Base-by-base conservation (phyloP, 2,329 filamentous ascomycete species). In the Cadophora luteo-olivacea region DNA sequence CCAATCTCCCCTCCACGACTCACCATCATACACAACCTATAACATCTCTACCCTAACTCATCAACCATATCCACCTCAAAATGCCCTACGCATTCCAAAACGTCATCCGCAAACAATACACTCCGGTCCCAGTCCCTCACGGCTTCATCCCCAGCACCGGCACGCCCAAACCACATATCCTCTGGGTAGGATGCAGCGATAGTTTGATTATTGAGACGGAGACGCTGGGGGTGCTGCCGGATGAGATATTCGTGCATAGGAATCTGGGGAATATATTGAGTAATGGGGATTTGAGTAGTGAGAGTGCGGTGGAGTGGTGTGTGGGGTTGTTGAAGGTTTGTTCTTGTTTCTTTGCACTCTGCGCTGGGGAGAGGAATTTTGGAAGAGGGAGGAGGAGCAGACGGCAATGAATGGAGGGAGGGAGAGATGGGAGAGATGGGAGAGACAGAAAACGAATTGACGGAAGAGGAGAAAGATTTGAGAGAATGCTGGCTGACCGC, bases 151-250 rank as follows among this genome's bases (percentile, higher is more conserved):
- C 62, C n/a, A 54, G 48, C 14, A 49, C 66, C 16, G 52, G 64
- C 16, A 29, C 54, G 12, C 41, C 65, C 16, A 64, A 75, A 65
- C 84, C 85, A 4, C 80, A 85, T 73, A 86, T 87, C 65, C 81
- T 92, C 32, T 92, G 89, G 89, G 85, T 92, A 69, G 89, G 89
- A 49, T 92, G 89, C 79, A 87, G 87, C 71, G 89, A 91, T 81
- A 87, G 84, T 36, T 86, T 89, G 55, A 85, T 89, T 69, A 87
- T 88, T 1, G 89, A 91, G 79, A 91, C 88, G 4, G 88, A 86
- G 64, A 81, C 90, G 69, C 81, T 90, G 55, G 84, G 85, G 75
- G 82, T 89, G 65, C 80, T 87, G 70, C 87, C 88, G 6, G 89
- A 89, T 45, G 89, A 91, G 72, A 85, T 91, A 72, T 91, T 92